Conservation (phyloP, 352 stramenopile genomes). For the Plasmopara muralis region DNA sequence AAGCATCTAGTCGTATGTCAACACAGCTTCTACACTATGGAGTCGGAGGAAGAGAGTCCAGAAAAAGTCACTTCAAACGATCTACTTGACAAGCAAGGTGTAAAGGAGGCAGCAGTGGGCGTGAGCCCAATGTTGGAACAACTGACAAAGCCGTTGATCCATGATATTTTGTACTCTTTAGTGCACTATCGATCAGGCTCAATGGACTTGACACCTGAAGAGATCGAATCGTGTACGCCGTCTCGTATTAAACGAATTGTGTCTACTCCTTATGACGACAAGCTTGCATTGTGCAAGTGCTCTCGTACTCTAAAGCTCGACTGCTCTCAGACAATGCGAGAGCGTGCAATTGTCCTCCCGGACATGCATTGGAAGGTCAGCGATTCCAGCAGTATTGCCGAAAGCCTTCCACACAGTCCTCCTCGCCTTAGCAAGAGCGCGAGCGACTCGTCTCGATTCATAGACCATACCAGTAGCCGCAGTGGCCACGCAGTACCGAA, state of each 20-base stretch:
- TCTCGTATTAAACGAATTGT: constrained; percentile 34
- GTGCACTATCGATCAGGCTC: constrained; percentile 30
- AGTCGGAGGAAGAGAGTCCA: constrained; percentile 23
- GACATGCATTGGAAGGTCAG: constrained; percentile 83
- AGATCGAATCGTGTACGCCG: constrained; percentile 5
- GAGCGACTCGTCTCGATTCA: constrained; percentile 54
- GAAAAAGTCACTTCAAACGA: constrained; percentile 17
- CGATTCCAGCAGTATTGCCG: constrained; percentile 67
- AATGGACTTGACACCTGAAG: constrained; percentile 25
- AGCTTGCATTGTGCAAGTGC: constrained; percentile 9
- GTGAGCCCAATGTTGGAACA: constrained; percentile 9
- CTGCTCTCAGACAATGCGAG: constrained; percentile 64
- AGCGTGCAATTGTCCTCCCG: constrained; percentile 78
- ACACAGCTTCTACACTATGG: constrained; percentile 24
- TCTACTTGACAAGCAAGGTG: constrained; percentile 16
- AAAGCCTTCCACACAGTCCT: constrained; percentile 52
- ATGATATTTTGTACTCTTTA: constrained; percentile 27
- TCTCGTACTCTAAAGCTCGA: constrained; percentile 30
- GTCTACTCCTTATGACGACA: constrained; percentile 27
- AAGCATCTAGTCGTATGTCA: constrained; percentile 31
- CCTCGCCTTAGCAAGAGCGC: constrained; percentile 57
- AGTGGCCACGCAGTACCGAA: constrained; percentile 28
- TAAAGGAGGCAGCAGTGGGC: constrained; percentile 7
- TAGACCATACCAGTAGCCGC: constrained; percentile 29
- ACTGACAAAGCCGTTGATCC: constrained; percentile 14